phyloP scores from a whole-genome alignment of 1,284 basidiomycete species.

The Leccinum subrobustum region DNA sequence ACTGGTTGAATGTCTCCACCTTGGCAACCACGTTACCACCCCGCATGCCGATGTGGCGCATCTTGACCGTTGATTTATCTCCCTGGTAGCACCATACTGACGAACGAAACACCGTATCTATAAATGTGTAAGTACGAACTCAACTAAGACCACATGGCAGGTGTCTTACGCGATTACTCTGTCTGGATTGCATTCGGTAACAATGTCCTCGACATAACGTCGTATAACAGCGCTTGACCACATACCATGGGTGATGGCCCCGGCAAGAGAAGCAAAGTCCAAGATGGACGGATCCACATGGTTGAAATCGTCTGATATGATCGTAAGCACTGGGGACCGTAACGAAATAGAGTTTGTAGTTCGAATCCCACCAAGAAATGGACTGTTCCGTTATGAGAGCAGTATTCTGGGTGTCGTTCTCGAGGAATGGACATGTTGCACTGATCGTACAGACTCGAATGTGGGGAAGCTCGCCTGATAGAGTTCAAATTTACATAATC shows the following conservation, averaged over 20 bases:
- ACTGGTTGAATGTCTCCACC: conserved; percentile 84
- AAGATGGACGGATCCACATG: conserved; percentile 99
- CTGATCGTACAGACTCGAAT: too few species aligned
- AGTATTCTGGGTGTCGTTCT: too few species aligned
- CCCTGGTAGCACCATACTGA: conserved; percentile 96
- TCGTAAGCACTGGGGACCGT: conserved; percentile 36
- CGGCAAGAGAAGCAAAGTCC: conserved; percentile 90
- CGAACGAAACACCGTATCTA: conserved; percentile 89
- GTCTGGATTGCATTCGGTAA: conserved; percentile 89
- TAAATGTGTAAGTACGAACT: conserved; percentile 2
- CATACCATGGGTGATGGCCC: conserved; percentile 98
- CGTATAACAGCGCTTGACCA: conserved; percentile 96
- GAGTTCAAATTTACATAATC: too few species aligned
- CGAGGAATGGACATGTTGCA: too few species aligned
- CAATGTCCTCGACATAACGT: conserved; percentile 90
- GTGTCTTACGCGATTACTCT: conserved; percentile 78
- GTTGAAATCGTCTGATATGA: conserved; percentile 95
- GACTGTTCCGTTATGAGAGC: too few species aligned
- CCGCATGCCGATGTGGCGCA: conserved; percentile 69
- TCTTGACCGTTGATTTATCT: conserved; percentile 84
- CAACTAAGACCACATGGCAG: background rate
- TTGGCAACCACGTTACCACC: conserved; percentile 92
- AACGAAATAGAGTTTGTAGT: too few species aligned
- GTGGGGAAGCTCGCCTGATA: too few species aligned
- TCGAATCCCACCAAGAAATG: too few species aligned